phyloP scores from a whole-genome alignment of 2,329 filamentous ascomycete species.

The Tolypocladium nubicola region DNA sequence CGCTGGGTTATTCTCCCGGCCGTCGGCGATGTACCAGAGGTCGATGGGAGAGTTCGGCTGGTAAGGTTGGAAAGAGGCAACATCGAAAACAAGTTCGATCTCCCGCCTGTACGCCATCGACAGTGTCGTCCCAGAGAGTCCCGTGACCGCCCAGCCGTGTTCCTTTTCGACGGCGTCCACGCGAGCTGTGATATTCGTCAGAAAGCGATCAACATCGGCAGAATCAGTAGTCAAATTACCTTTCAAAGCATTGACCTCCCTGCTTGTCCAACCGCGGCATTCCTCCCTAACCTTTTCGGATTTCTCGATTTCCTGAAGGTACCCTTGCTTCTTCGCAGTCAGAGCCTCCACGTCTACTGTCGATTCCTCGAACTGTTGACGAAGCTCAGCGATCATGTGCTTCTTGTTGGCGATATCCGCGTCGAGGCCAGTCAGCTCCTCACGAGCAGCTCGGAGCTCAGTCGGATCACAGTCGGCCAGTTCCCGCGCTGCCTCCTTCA shows the following conservation, averaged over 20 bases:
- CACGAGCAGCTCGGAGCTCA: conserved; percentile 64
- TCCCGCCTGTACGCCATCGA: conserved; percentile 65
- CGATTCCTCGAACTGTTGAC: conserved; percentile 55
- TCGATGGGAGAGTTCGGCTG: conserved; percentile 48
- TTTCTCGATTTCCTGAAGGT: conserved; percentile 63
- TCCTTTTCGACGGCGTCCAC: conserved; percentile 55
- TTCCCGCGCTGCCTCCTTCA: conserved; percentile 64
- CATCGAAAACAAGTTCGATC: conserved; percentile 64
- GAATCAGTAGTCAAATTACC: conserved; percentile 31
- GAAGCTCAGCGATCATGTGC: conserved; percentile 54
- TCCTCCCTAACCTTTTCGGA: conserved; percentile 79
- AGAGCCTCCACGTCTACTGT: conserved; percentile 53
- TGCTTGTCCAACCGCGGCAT: conserved; percentile 78
- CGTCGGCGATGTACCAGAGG: conserved; percentile 57
- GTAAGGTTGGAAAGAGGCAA: conserved; percentile 43
- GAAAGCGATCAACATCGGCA: conserved; percentile 5
- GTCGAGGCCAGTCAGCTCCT: conserved; percentile 54
- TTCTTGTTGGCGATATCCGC: conserved; percentile 61
- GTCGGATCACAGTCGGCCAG: conserved; percentile 71
- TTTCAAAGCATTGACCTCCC: conserved; percentile 72
- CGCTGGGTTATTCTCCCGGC: conserved; percentile 38
- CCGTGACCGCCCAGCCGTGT: conserved; percentile 62
- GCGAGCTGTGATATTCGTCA: conserved; percentile 42
- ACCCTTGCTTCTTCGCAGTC: conserved; percentile 57
- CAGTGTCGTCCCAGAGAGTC: conserved; percentile 49